Conservation (phyloP, 768 basidiomycete genomes). For the Tricholoma sp. region DNA sequence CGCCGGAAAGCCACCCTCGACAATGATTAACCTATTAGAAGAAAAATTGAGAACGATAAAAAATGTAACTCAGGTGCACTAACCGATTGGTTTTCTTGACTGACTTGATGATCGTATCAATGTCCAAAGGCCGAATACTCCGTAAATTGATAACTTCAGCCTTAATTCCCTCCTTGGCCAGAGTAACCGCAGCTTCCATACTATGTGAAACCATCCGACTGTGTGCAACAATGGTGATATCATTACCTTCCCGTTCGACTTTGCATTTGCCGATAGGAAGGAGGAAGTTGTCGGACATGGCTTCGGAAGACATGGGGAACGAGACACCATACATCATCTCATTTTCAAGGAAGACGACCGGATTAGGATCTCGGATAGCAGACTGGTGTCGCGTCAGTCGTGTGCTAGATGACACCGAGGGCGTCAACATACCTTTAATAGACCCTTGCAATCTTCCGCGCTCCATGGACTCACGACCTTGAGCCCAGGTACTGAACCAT, state of each 20-base stretch:
- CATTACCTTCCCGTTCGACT: conserved; percentile 87
- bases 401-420: background rate
- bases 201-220: conserved; percentile 97
- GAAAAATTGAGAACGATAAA: background rate
- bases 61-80: conserved; percentile 25
- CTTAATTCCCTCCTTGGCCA: conserved; percentile 95
- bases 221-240: conserved; percentile 95
- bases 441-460: conserved; percentile 98
- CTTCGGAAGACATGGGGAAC: conserved; percentile 94
- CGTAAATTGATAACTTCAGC: conserved; percentile 98
- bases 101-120: conserved; percentile 93
- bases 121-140: conserved; percentile 93
- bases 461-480: conserved; percentile 98
- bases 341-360: conserved; percentile 98
- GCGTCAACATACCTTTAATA: conserved; percentile 70
- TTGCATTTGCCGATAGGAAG: conserved; percentile 98
- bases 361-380: conserved; percentile 97
- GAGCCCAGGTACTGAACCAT: conserved; percentile 86
- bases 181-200: conserved; percentile 87
- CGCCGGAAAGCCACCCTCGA: conserved; percentile 97
- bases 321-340: conserved; percentile 98
- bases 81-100: conserved; percentile 98
- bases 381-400: conserved; percentile 39
- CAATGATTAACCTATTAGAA: conserved; percentile 69
- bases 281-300: conserved; percentile 92